Percentiles rank a stretch among this genome's conserved stretches.
These are phyloP conservation scores for Thelephora ganbajun DNA, from an alignment of 768 basidiomycete genomes.

Conservation along the genomic window DNA sequence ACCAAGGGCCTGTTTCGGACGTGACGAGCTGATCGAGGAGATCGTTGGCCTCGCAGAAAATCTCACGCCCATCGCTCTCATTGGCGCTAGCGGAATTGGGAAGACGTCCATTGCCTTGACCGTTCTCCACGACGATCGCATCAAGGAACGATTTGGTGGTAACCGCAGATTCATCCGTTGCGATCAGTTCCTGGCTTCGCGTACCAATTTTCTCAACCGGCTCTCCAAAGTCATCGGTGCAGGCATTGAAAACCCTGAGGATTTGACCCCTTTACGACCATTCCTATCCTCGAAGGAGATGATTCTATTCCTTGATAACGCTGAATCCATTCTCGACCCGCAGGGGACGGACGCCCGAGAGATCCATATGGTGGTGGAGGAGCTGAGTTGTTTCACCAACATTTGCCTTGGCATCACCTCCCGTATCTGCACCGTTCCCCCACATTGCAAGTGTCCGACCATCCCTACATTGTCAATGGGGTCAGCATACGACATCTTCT, in stretches of 20 bases:
- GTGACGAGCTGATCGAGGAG: background rate
- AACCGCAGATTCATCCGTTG: conserved; percentile 3
- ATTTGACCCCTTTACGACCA: background rate
- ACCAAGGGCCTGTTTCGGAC: background rate
- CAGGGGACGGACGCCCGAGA: background rate
- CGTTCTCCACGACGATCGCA: background rate
- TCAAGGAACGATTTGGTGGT: background rate
- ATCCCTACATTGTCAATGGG: background rate
- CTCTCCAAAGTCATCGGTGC: background rate
- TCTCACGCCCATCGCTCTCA: background rate
- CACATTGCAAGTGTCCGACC: background rate
- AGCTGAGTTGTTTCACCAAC: background rate
- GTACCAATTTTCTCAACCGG: background rate
- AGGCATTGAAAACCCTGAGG: background rate
- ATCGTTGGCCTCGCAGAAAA: background rate
- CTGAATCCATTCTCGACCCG: background rate
- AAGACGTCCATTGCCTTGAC: conserved; percentile 6
- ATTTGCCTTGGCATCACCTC: background rate
- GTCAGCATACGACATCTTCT: background rate
- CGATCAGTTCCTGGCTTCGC: conserved; percentile 1
- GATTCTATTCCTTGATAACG: background rate
- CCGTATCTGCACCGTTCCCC: background rate
- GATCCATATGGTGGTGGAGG: background rate
- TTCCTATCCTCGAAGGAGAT: background rate
- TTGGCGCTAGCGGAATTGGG: conserved; percentile 6